Base-by-base conservation (phyloP, 805 yeast genomes). In the Grigorovia transvaalensis region DNA sequence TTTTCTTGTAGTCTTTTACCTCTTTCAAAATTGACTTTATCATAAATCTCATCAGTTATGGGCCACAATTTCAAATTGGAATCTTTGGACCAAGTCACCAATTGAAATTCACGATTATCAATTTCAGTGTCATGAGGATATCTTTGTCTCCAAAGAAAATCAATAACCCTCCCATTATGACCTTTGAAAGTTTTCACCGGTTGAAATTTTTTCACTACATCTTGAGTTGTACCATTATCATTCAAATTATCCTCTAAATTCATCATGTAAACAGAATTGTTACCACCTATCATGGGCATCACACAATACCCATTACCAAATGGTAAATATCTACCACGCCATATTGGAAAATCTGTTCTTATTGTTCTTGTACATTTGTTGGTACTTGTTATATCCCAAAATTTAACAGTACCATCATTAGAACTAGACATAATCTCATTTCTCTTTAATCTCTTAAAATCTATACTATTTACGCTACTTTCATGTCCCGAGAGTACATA, bases 71-170 rank as follows among this genome's bases (percentile, higher is more conserved):
- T 74, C 53, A 93, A 71, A 62, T 88, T 95, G 57, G 82, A 79
- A 63, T 93, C 98, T 49, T 86, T 82, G 1, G 95, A 84, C 97
- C 98, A 91, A 0, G 98, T 88, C 1, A 93, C 91, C 48, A 93
- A 67, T 65, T 93, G 98, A 62, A 80, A 93, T 53, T 90, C 96
- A 51, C 91, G 73, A 69, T 87, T 88, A 57, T 82, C 83, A 13
- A 77, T 59, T 0, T 61, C 65, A 1, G 73, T 64, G 45, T 72
- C 71, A 3, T 72, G 65, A 0, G 75, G 65, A 52, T 81, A 78
- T 41, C 88, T 74, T 8, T 80, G 71, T 56, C 98, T 74, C 96
- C 96, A 91, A 1, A 89, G 71, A 61, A 91, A 89, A 62, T 93
- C 98, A 43, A 82, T 84, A 17, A 93, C 84, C 1, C 93, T 85